phyloP scores from a whole-genome alignment of 805 yeast genomes.

The Wickerhamiella azyma region DNA sequence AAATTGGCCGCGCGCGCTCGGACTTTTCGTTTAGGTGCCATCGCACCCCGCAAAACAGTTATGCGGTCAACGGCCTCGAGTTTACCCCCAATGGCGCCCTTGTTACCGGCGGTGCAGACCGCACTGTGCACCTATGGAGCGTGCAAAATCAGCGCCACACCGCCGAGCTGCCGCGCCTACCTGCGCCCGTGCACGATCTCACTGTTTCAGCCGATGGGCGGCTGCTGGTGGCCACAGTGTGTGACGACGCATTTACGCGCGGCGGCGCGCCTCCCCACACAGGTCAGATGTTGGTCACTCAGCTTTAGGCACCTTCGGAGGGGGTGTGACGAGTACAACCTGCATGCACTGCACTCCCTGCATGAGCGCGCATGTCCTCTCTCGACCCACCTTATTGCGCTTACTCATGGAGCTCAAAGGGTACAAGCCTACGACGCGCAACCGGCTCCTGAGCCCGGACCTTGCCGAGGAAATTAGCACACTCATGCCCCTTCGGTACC shows the following conservation, averaged over 20 bases:
- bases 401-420: slow-evolving; percentile 34
- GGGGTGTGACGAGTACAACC: no score
- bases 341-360: no score
- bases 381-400: no score
- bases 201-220: slow-evolving; percentile 2
- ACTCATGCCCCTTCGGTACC: slow-evolving; percentile 66
- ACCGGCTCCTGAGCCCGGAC: slow-evolving; percentile 41
- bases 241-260: slow-evolving; percentile 6
- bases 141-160: slow-evolving; percentile 16
- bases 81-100: slow-evolving; percentile 21
- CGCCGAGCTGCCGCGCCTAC: not conserved
- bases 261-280: not conserved
- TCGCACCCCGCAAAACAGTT: slow-evolving; percentile 21
- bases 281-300: not conserved
- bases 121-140: slow-evolving; percentile 37
- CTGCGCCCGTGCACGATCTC: not conserved
- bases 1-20: not conserved
- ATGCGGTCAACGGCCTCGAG: slow-evolving; percentile 34
- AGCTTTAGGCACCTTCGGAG: no score
- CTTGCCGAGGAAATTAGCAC: slow-evolving; percentile 63
- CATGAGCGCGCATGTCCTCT: no score
- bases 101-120: slow-evolving; percentile 38
- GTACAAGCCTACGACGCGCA: slow-evolving; percentile 43
- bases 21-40: slow-evolving; percentile 4
- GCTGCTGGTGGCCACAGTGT: not conserved